Conservation (phyloP, 768 basidiomycete genomes). For the Russula foetens region DNA sequence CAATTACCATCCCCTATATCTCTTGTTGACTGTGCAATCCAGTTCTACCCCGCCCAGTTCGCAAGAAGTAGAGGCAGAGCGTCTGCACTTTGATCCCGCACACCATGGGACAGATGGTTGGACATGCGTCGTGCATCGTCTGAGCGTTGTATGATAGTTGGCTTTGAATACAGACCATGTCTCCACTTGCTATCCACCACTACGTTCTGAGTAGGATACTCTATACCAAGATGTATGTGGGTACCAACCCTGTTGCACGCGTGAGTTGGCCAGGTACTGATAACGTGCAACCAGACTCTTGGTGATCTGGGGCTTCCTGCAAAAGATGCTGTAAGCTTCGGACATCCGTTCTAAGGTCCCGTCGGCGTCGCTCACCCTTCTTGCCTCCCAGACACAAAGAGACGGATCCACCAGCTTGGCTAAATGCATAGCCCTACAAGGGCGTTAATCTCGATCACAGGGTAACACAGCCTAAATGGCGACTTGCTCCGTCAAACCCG, state of each 20-base stretch:
- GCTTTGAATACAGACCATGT: neutral
- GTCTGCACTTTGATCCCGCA: constrained; percentile 1
- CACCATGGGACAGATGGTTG: constrained; percentile 11
- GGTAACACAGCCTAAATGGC: constrained; percentile 13
- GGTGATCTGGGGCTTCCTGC: constrained; percentile 5
- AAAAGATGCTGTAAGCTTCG: constrained; percentile 1
- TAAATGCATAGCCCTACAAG: too few relatives aligned
- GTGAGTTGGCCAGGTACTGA: neutral
- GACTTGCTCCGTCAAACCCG: constrained; percentile 8
- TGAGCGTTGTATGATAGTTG: neutral
- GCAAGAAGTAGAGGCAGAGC: neutral
- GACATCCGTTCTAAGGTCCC: neutral
- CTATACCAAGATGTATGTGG: constrained; percentile 9
- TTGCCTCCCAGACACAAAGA: neutral
- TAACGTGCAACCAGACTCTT: neutral
- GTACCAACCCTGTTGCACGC: too few relatives aligned
- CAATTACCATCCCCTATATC: neutral
- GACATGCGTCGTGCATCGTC: neutral
- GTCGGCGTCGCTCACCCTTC: neutral
- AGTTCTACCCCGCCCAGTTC: constrained; percentile 5
- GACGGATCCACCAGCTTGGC: neutral
- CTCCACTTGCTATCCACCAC: neutral
- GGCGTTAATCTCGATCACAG: neutral
- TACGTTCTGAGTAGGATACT: constrained; percentile 11
- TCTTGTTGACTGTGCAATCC: neutral